Conservation (phyloP, 192 early-diverging fungal genomes). For the Thamnidium elegans region DNA sequence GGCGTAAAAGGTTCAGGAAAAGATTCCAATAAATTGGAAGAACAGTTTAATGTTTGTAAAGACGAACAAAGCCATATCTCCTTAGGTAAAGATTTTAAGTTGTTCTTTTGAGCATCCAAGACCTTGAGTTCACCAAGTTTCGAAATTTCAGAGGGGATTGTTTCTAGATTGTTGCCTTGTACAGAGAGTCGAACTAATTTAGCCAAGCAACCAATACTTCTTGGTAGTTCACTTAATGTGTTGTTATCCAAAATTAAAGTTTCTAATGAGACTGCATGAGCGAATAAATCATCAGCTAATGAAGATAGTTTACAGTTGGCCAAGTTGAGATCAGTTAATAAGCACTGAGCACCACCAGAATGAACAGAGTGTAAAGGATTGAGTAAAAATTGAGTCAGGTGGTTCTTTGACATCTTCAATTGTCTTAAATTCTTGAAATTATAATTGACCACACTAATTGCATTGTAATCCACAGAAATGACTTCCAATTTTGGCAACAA, state of each 20-base stretch:
- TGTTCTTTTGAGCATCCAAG: slow-evolving; percentile 75
- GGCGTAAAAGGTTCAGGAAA: slow-evolving; percentile 67
- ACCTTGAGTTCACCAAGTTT: slow-evolving; percentile 57
- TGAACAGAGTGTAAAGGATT: slow-evolving; percentile 21
- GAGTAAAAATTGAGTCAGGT: slow-evolving; percentile 65
- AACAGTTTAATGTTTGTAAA: slow-evolving; percentile 67
- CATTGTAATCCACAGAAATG: slow-evolving; percentile 69
- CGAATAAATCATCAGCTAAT: slow-evolving; percentile 58
- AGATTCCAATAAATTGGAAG: slow-evolving; percentile 74
- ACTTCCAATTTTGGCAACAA: slow-evolving; percentile 56
- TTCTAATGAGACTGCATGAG: slow-evolving; percentile 52
- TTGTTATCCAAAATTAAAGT: slow-evolving; percentile 65
- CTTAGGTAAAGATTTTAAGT: slow-evolving; percentile 63
- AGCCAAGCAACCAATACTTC: slow-evolving; percentile 51
- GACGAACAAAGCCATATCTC: slow-evolving; percentile 78
- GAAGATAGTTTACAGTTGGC: slow-evolving; percentile 69
- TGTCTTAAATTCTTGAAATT: slow-evolving; percentile 52
- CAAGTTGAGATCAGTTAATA: slow-evolving; percentile 50
- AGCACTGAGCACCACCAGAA: not conserved
- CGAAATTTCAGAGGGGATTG: slow-evolving; percentile 65
- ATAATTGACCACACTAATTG: slow-evolving; percentile 59
- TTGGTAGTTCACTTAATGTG: slow-evolving; percentile 62
- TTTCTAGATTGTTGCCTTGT: slow-evolving; percentile 65
- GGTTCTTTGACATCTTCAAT: slow-evolving; percentile 64
- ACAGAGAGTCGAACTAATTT: slow-evolving; percentile 57